Evolutionary conservation across 768 basidiomycete genomes (phyloP).

Genomic region (Podaxis rugospora): DNA sequence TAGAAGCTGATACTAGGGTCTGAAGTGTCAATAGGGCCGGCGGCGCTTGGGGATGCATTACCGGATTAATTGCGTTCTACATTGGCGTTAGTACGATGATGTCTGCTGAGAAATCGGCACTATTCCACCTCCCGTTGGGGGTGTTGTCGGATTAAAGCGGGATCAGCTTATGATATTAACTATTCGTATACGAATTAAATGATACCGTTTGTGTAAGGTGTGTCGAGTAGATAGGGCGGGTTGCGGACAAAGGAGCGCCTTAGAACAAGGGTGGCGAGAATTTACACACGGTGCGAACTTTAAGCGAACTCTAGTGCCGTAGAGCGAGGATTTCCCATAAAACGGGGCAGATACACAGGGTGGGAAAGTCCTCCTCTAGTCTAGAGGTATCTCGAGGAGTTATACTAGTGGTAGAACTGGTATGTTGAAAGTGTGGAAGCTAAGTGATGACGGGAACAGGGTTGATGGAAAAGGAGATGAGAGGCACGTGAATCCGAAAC

Average conservation of each 20-base stretch:
- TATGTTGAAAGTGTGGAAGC: background rate
- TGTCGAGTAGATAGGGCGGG: background rate
- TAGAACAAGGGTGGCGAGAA: background rate
- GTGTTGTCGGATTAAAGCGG: conserved; percentile 12
- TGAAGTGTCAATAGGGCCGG: conserved; percentile 33
- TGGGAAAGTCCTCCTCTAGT: no score
- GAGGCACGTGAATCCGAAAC: conserved; percentile 4
- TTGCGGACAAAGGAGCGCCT: no score
- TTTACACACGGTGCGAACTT: background rate
- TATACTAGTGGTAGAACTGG: no score
- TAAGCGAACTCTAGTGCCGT: no score
- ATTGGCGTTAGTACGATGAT: conserved; percentile 38
- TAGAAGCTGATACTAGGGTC: background rate
- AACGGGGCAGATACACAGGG: no score
- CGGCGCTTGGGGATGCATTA: conserved; percentile 35
- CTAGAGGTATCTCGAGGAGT: no score
- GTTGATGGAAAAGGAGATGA: conserved; percentile 3
- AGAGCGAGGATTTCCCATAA: no score
- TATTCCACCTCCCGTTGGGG: conserved; percentile 34
- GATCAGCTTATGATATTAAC: no score
- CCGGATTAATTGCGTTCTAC: conserved; percentile 42
- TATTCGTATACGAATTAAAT: no score
- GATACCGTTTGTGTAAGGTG: no score
- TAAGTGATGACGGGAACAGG: background rate
- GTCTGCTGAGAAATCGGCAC: conserved; percentile 27